phyloP scores from a whole-genome alignment of 192 early-diverging fungal species.

The Geosiphon pyriformis region DNA sequence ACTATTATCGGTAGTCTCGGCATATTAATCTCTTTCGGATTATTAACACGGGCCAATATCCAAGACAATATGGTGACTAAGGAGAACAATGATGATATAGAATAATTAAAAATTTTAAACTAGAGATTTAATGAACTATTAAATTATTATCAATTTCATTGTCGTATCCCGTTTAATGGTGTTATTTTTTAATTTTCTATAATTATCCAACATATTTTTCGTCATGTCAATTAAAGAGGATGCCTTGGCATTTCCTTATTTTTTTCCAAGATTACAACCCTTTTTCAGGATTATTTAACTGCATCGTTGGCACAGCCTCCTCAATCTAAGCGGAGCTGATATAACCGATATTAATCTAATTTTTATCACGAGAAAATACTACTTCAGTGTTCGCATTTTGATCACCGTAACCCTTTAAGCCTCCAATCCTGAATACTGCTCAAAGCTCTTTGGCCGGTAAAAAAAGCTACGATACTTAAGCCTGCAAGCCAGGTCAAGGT shows the following conservation, averaged over 20 bases:
- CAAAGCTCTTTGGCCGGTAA: slow-evolving; percentile 38
- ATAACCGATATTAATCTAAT: no score
- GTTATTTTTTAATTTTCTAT: background rate
- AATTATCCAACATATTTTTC: background rate
- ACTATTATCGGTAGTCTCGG: slow-evolving; percentile 15
- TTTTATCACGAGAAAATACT: no score
- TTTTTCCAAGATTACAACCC: no score
- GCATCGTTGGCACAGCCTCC: no score
- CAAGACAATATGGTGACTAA: background rate
- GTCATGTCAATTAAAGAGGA: background rate
- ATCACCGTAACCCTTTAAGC: slow-evolving; percentile 9
- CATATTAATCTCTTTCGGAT: slow-evolving; percentile 12
- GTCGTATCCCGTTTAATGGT: background rate
- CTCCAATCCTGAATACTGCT: slow-evolving; percentile 31
- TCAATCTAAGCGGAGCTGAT: no score
- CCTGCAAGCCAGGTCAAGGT: slow-evolving; percentile 32
- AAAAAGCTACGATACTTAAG: slow-evolving; percentile 30
- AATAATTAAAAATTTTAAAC: no score
- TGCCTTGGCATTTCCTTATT: background rate
- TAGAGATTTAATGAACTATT: no score
- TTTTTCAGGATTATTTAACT: no score
- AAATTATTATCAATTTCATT: background rate
- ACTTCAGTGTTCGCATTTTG: no score
- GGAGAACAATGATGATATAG: background rate
- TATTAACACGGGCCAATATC: slow-evolving; percentile 12